phyloP scores from a whole-genome alignment of 1,284 basidiomycete genomes.

The Tranzscheliella williamsii region DNA sequence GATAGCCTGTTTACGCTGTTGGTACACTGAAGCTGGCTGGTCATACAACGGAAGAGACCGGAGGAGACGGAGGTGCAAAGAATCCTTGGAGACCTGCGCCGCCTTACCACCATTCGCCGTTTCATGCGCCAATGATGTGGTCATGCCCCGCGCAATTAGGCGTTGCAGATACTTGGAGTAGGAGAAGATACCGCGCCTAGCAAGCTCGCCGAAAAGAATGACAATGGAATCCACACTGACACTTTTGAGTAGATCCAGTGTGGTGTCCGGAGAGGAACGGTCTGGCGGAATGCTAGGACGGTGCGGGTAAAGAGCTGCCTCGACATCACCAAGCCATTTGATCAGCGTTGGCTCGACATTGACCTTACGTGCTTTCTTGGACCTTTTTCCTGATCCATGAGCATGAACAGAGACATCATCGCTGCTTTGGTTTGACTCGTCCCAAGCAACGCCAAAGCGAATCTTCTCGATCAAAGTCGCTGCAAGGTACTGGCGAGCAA shows the following conservation, averaged over 20 bases:
- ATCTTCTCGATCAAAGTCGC: conserved; percentile 75
- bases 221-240: conserved; percentile 66
- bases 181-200: conserved; percentile 75
- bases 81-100: conserved; percentile 8
- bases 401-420: conserved; percentile 27
- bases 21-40: conserved; percentile 31
- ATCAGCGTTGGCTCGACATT: conserved; percentile 66
- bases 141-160: conserved; percentile 73
- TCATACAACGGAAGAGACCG: conserved; percentile 48
- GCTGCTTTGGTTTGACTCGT: conserved; percentile 23
- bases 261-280: not conserved
- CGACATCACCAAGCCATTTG: conserved; percentile 72
- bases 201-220: conserved; percentile 77
- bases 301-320: conserved; percentile 5
- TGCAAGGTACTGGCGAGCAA: conserved; percentile 78
- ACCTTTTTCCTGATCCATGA: conserved; percentile 18
- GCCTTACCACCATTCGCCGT: not conserved
- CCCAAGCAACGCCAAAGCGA: conserved; percentile 57
- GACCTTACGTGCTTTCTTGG: conserved; percentile 52
- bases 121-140: conserved; percentile 4
- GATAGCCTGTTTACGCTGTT: conserved; percentile 52
- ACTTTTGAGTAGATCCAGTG: conserved; percentile 4
- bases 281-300: not conserved
- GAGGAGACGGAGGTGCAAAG: conserved; percentile 44
- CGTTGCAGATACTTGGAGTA: conserved; percentile 83